Evolutionary conservation across 225 moss, liverwort and hornwort genomes (phyloP).

Genomic region (Pseudisothecium myosuroides): DNA sequence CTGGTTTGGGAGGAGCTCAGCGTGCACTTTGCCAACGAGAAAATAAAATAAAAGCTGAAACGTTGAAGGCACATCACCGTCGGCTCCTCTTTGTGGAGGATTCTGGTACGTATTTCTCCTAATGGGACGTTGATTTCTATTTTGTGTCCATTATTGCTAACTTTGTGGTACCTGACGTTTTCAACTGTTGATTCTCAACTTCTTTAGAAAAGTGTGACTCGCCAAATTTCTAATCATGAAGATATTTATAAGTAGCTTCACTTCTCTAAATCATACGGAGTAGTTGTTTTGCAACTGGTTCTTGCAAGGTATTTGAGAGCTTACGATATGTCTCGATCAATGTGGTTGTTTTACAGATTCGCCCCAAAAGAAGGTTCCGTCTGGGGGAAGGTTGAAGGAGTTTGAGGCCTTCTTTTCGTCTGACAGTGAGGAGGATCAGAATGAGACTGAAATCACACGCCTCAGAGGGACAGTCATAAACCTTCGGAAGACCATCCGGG

Average conservation of each 20-base stretch:
- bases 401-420: constrained; percentile 18
- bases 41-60: not conserved
- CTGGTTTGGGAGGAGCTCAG: constrained; percentile 46
- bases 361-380: not conserved
- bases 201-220: not conserved
- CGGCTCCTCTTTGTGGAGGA: constrained; percentile 36
- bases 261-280: not conserved
- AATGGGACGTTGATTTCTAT: not conserved
- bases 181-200: not conserved
- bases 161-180: not conserved
- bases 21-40: constrained; percentile 26
- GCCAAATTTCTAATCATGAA: not conserved
- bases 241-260: not conserved
- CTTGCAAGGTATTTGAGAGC: not conserved
- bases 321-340: not conserved
- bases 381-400: constrained; percentile 19
- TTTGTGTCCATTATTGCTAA: not conserved
- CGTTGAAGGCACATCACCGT: constrained; percentile 27
- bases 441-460: not conserved
- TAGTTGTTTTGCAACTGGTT: not conserved
- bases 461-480: not conserved
- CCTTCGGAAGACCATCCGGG: not conserved
- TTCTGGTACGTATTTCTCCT: constrained; percentile 9
- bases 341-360: not conserved
- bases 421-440: not conserved